Percentiles rank a stretch among this genome's conserved stretches.
These are phyloP conservation scores for Aspergillus panamensis DNA, from an alignment of 495 filamentous ascomycete species.

Conservation along the genomic window DNA sequence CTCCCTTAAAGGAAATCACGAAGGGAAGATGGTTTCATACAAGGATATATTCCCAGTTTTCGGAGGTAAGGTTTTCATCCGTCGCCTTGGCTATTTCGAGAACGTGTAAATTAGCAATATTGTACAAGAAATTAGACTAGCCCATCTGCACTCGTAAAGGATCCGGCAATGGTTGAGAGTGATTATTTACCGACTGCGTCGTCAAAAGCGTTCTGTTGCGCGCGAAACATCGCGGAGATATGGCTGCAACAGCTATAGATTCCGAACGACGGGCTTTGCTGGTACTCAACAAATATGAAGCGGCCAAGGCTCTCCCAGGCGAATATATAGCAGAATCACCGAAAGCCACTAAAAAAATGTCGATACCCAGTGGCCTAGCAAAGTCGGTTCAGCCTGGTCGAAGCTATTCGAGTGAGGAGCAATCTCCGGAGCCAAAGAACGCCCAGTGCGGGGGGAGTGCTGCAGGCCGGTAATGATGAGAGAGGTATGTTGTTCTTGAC, in stretches of 20 bases:
- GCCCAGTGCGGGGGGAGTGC: conserved; percentile 33
- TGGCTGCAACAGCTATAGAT: conserved; percentile 1
- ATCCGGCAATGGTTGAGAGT: conserved; percentile 23
- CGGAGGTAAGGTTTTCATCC: conserved; percentile 94
- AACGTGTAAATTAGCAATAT: conserved; percentile 22
- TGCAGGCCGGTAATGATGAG: neutral
- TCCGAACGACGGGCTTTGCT: neutral
- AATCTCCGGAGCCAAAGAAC: conserved; percentile 12
- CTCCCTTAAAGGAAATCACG: neutral
- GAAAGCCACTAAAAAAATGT: neutral
- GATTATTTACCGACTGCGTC: conserved; percentile 65
- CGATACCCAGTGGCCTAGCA: neutral
- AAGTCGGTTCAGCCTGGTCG: conserved; percentile 4
- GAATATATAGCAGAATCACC: neutral
- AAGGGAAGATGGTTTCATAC: conserved; percentile 34
- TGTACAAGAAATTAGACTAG: neutral
- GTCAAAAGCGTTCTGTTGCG: conserved; percentile 76
- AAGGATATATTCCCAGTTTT: conserved; percentile 98
- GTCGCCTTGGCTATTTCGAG: conserved; percentile 83
- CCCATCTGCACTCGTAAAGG: neutral
- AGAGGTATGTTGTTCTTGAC: neutral
- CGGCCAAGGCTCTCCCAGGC: neutral
- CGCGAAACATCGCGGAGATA: conserved; percentile 63
- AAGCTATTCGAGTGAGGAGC: conserved; percentile 7
- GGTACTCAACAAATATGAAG: neutral